A percentile compares a stretch with the other conserved stretches of the same genome.
Evolutionary conservation across 805 yeast genomes (phyloP).

Genomic region (Metschnikowia noctiluminum): DNA sequence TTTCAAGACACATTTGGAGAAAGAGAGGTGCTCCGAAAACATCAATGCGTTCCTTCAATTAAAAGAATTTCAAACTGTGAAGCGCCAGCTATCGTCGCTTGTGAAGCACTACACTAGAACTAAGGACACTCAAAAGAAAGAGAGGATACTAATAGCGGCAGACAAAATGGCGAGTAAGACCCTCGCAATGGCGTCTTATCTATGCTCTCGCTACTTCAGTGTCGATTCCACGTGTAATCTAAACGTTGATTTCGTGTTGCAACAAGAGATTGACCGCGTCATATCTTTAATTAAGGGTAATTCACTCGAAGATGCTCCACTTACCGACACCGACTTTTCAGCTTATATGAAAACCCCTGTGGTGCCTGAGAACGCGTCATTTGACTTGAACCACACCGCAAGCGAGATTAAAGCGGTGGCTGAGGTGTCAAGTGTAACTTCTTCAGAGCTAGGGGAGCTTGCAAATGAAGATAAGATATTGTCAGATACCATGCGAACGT

Average conservation of each 20-base stretch:
- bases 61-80: slow-evolving; percentile 46
- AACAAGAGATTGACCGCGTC: slow-evolving; percentile 40
- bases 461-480: slow-evolving; percentile 1
- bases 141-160: slow-evolving; percentile 9
- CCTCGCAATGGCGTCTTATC: slow-evolving; percentile 56
- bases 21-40: slow-evolving; percentile 70
- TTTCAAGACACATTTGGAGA: slow-evolving; percentile 62
- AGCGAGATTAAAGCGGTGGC: not conserved
- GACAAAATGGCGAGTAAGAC: slow-evolving; percentile 48
- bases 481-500: slow-evolving; percentile 5
- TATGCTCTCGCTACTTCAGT: slow-evolving; percentile 64
- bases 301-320: slow-evolving; percentile 1
- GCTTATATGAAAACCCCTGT: slow-evolving; percentile 16
- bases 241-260: slow-evolving; percentile 58
- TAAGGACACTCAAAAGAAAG: slow-evolving; percentile 17
- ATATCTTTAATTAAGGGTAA: slow-evolving; percentile 19
- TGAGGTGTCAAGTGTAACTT: slow-evolving; percentile 2
- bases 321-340: slow-evolving; percentile 8
- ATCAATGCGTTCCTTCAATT: slow-evolving; percentile 67
- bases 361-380: slow-evolving; percentile 3
- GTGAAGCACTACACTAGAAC: slow-evolving; percentile 7
- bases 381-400: slow-evolving; percentile 1
- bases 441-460: slow-evolving; percentile 4
- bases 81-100: slow-evolving; percentile 42
- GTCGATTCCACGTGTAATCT: slow-evolving; percentile 66